Evolutionary conservation across 2,329 filamentous ascomycete species (phyloP).

Genomic region (Colletotrichum australisinense): DNA sequence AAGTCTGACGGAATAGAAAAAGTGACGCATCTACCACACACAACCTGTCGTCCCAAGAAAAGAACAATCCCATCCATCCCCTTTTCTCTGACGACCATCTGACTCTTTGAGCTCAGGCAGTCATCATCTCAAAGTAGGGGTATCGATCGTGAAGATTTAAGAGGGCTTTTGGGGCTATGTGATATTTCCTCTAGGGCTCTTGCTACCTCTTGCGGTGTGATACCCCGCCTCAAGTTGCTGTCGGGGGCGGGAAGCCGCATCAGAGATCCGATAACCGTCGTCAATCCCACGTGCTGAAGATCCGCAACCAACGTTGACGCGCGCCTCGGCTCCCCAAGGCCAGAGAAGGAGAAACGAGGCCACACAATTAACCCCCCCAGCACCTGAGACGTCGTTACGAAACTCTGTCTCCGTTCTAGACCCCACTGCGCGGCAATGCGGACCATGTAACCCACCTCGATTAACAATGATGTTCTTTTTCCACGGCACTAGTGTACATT

Average conservation of each 20-base stretch:
- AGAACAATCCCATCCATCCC: not conserved
- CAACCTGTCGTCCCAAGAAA: conserved; percentile 15
- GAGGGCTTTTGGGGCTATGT: not conserved
- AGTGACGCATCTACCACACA: conserved; percentile 1
- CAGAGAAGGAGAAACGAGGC: not conserved
- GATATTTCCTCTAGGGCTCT: not conserved
- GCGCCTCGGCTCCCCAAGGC: conserved; percentile 14
- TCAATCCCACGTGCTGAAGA: conserved; percentile 8
- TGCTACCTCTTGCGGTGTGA: not conserved
- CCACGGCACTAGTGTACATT: not conserved
- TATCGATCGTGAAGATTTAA: not conserved
- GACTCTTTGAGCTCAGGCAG: not conserved
- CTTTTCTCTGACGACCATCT: not conserved
- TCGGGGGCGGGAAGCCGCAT: too few species aligned
- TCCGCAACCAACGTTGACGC: not conserved
- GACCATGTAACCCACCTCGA: not conserved
- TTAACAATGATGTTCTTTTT: not conserved
- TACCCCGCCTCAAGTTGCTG: not conserved
- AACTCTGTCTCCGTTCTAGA: conserved; percentile 1
- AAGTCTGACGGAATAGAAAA: not conserved
- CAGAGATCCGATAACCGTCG: not conserved
- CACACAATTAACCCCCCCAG: not conserved
- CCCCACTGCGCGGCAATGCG: conserved; percentile 7
- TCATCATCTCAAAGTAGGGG: not conserved
- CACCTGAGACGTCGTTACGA: conserved; percentile 24